phyloP scores from a whole-genome alignment of 2,329 filamentous ascomycete species.

The Trichophyton mentagrophytes region DNA sequence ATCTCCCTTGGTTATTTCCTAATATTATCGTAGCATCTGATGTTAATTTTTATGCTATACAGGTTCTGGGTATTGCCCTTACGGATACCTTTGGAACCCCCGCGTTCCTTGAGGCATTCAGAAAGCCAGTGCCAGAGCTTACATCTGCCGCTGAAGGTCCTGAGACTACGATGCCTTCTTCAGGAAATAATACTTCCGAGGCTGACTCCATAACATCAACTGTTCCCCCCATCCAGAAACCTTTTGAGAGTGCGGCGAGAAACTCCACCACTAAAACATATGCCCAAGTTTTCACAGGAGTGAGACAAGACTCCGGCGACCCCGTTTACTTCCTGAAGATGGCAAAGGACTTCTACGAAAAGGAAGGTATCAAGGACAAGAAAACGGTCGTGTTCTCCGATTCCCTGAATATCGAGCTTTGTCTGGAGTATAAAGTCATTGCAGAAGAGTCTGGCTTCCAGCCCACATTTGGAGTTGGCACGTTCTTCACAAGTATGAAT shows the following conservation, averaged over 20 bases:
- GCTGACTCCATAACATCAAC: slow-evolving; percentile 28
- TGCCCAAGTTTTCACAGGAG: slow-evolving; percentile 68
- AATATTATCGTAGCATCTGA: not conserved
- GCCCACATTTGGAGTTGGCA: slow-evolving; percentile 86
- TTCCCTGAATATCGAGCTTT: slow-evolving; percentile 80
- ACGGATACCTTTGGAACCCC: slow-evolving; percentile 95
- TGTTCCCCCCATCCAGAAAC: slow-evolving; percentile 33
- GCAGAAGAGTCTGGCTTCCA: slow-evolving; percentile 70
- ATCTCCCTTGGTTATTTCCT: not conserved
- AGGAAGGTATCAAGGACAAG: slow-evolving; percentile 58
- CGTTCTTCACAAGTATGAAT: slow-evolving; percentile 65
- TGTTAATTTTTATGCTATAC: not conserved
- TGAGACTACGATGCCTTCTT: slow-evolving; percentile 29
- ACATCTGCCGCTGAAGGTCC: slow-evolving; percentile 31
- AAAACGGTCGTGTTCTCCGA: slow-evolving; percentile 95
- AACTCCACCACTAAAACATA: slow-evolving; percentile 48
- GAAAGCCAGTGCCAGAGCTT: slow-evolving; percentile 45
- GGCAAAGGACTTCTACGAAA: slow-evolving; percentile 71
- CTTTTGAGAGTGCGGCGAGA: slow-evolving; percentile 23
- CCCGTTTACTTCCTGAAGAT: slow-evolving; percentile 64
- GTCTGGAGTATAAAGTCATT: slow-evolving; percentile 75
- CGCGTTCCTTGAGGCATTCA: slow-evolving; percentile 75
- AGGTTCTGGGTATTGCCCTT: slow-evolving; percentile 71
- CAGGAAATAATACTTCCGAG: slow-evolving; percentile 28
- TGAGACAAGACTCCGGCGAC: slow-evolving; percentile 84